Evolutionary conservation across 441 rosid species (phyloP).

Genomic region (Breynia disticha): DNA sequence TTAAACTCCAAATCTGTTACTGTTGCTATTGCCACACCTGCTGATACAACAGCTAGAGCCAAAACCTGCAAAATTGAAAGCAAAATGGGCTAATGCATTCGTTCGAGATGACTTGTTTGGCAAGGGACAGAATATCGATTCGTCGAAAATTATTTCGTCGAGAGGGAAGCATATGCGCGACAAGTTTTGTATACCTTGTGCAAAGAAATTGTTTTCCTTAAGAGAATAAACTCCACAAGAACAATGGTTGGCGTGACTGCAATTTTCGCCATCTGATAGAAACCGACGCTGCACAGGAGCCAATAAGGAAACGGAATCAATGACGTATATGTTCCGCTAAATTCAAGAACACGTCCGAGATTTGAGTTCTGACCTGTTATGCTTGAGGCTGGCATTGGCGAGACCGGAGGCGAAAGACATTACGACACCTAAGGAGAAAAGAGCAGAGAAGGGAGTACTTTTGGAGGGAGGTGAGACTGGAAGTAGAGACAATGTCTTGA

Average conservation of each 20-base stretch:
- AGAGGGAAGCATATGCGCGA: not conserved
- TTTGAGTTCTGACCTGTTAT: constrained; percentile 49
- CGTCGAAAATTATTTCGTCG: no score
- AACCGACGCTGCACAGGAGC: constrained; percentile 58
- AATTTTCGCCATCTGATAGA: constrained; percentile 97
- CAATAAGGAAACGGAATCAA: constrained; percentile 9
- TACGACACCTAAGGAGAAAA: constrained; percentile 64
- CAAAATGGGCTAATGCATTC: no score
- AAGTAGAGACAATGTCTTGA: constrained; percentile 57
- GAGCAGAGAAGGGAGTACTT: constrained; percentile 68
- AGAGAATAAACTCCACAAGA: constrained; percentile 66
- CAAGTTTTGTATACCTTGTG: constrained; percentile 36
- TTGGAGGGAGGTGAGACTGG: constrained; percentile 82
- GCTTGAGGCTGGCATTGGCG: constrained; percentile 80
- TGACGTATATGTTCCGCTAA: not conserved
- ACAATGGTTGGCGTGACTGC: constrained; percentile 95
- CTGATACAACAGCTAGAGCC: constrained; percentile 60
- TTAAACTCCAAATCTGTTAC: constrained; percentile 84
- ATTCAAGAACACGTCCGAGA: not conserved
- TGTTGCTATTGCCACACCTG: constrained; percentile 82
- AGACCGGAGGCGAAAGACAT: constrained; percentile 97
- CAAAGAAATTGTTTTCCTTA: constrained; percentile 50
- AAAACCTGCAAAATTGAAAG: constrained; percentile 39
- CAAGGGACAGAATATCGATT: no score
- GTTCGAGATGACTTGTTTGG: no score